Base-by-base conservation (phyloP, 2,329 filamentous ascomycete species). In the Colletotrichum graminicola region DNA sequence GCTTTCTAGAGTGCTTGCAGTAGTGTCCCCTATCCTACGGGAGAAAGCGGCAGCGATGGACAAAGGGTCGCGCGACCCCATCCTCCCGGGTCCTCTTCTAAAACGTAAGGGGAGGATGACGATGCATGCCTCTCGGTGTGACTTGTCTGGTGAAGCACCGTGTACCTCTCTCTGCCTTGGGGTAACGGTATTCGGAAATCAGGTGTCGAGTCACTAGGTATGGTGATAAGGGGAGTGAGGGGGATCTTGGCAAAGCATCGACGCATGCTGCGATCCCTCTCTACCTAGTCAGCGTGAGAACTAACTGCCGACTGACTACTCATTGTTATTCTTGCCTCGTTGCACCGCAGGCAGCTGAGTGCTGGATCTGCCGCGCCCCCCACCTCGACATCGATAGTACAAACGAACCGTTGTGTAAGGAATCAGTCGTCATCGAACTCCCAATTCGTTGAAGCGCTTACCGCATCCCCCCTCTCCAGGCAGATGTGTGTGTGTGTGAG, bases 1-100 rank as follows among this genome's bases (percentile, higher is more conserved):
- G 59, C 52, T 63, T 60, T 45, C 59, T 63, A 71, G 64, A 71
- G 68, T 68, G 57, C 68, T 67, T 68, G 68, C 68, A 71, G 68
- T 71, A 67, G 65, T 49, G 43, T 29, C 41, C 18, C 57, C 23
- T 49, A 23, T 54, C 49, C 32, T 63, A 45, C 45, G 64, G 41
- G 52, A 47, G 63, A 62, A 71, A 56, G 34, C 56, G 43, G 64
- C 29, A 54, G 45, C 63, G 57, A 71, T 68, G 59, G 36, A 34
- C 26, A 21, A 34, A 16, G 21, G 34, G 26, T 34, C 49, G 16
- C 47, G 51, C 55, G 23, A 52, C 45, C 32, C 36, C 49, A n/a
- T 43, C 49, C 26, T 41, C n/a, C 36, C 8, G 29, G 16, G 36
- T 11, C 34, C 45, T n/a, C 16, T 12, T 39, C 39, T 41, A 16